Evolutionary conservation across 345 rosid species (phyloP).

Genomic region (Eucalyptus sideroxylon): DNA sequence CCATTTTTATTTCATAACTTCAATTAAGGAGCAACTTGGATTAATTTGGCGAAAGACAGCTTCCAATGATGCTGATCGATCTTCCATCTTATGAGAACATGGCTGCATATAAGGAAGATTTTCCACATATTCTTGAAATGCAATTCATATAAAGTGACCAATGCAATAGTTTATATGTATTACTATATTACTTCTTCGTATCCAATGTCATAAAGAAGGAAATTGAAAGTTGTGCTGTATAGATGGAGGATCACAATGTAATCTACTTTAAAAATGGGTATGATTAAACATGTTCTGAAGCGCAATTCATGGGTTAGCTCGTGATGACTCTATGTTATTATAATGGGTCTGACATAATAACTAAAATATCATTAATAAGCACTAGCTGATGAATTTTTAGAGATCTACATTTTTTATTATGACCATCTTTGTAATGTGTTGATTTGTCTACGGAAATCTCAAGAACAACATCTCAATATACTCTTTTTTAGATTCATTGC

Average conservation of each 20-base stretch:
- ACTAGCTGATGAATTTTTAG: rapidly evolving
- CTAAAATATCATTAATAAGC: neutral
- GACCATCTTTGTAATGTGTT: neutral
- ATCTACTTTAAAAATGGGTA: neutral
- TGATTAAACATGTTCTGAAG: neutral
- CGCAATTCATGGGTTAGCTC: neutral
- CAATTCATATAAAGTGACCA: neutral
- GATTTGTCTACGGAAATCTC: neutral
- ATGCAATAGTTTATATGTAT: neutral
- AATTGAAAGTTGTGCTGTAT: no score
- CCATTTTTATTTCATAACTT: neutral
- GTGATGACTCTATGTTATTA: neutral
- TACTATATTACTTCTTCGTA: neutral
- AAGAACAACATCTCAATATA: neutral
- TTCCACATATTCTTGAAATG: neutral
- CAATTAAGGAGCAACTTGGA: neutral
- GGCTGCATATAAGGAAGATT: neutral
- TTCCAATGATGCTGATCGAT: neutral
- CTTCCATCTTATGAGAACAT: neutral
- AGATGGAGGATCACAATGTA: neutral
- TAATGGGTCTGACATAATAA: neutral
- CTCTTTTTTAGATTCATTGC: neutral
- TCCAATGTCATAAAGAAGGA: neutral
- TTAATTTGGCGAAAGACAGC: neutral
- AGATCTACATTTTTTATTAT: neutral